A percentile compares a stretch with the other conserved stretches of the same genome.
phyloP scores from a whole-genome alignment of 257 asterid species.

The Lycium barbarum region DNA sequence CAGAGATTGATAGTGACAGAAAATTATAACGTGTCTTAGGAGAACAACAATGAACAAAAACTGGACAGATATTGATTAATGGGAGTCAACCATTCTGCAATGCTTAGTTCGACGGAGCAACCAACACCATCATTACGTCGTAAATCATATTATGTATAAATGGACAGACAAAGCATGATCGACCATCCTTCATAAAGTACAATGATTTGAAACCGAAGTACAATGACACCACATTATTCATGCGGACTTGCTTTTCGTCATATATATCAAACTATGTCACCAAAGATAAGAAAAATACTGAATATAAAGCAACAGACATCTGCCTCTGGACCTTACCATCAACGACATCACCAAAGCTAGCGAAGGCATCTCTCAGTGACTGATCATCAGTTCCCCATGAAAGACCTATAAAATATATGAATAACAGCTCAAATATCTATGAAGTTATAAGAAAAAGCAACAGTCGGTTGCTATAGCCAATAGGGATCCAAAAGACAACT shows the following conservation, averaged over 20 bases:
- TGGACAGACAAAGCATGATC: background rate
- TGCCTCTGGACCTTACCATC: slow-evolving; percentile 44
- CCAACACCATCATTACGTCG: background rate
- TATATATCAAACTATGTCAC: background rate
- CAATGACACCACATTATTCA: background rate
- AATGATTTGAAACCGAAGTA: background rate
- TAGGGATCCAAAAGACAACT: background rate
- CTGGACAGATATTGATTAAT: background rate
- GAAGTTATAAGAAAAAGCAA: background rate
- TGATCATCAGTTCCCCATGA: slow-evolving; percentile 70
- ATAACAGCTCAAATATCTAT: background rate
- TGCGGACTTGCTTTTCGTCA: background rate
- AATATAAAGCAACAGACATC: background rate
- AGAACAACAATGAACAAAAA: background rate
- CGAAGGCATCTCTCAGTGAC: slow-evolving; percentile 70
- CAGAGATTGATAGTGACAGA: background rate
- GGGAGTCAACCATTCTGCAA: background rate
- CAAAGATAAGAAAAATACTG: background rate
- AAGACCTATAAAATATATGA: slow-evolving; percentile 56
- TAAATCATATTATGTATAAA: background rate
- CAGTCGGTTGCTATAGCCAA: background rate
- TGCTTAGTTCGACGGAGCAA: background rate
- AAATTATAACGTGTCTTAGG: background rate
- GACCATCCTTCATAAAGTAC: background rate
- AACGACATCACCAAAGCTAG: slow-evolving; percentile 68